Base-by-base conservation (phyloP, 2,329 filamentous ascomycete species). In the Pseudogymnoascus sp. region DNA sequence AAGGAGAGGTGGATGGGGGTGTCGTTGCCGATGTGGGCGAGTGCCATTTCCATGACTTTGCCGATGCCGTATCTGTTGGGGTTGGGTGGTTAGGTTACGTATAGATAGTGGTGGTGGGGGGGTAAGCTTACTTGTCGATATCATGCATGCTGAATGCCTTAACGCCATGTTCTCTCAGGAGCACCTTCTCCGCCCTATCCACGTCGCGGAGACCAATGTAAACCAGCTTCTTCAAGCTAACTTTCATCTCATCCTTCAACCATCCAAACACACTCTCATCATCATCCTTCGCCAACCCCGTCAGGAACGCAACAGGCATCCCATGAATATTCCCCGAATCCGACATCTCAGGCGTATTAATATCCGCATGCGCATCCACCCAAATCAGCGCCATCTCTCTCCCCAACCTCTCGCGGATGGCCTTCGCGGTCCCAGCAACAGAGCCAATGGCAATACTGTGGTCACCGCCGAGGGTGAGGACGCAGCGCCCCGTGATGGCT, bases 131-230 rank as follows among this genome's bases (percentile, higher is more conserved):
- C 89, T 85, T 83, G 77, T 99, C 95, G 75, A 99, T 89, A 74
- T 99, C 95, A 74, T 96, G 95, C 95, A 99, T 99, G 78, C 89
- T 93, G 73, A 97, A 99, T 3, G 93, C 93, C 81, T 91, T 93
- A 80, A 99, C 95, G 45, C 89, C 88, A 72, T 97, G 81, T 68
- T 97, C 91, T 64, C 88, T 83, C 67, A 99, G 79, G 66, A 97
- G 90, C 78, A 86, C 84, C 87, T 97, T 97, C 86, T 99, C 95
- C 45, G 86, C 90, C n/a, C 84, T 77, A 74, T 99, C 95, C 31
- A 97, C 92, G 73, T 97, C 95, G 45, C 95, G 83, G 71, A 99
- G 81, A 34, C 93, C 95, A 74, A 99, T 99, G 78, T 99, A 99
- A 36, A 99, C 95, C 65, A 99, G 80, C 81, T 97, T 97, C 76